phyloP scores from a whole-genome alignment of 257 asterid genomes.

The Salvia rosmarinus region DNA sequence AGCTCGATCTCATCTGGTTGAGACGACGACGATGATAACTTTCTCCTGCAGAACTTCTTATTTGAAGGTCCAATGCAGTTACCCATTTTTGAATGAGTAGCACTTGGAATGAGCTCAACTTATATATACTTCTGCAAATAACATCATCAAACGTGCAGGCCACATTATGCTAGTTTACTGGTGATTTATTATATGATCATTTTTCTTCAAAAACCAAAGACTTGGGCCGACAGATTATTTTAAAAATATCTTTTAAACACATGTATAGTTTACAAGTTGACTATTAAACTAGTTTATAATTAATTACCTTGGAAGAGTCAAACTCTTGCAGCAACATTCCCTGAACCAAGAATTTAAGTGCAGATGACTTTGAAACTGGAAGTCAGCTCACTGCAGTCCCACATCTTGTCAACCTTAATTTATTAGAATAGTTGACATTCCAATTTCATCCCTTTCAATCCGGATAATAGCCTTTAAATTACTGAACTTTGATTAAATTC shows the following conservation, averaged over 20 bases:
- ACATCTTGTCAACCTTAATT: conserved; percentile 7
- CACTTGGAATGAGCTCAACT: conserved; percentile 1
- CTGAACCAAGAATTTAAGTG: neutral
- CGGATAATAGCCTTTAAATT: too few species aligned
- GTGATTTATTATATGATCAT: neutral
- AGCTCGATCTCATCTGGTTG: neutral
- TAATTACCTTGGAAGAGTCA: conserved; percentile 25
- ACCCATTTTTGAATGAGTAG: conserved; percentile 37
- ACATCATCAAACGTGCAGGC: conserved; percentile 35
- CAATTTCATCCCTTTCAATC: too few species aligned
- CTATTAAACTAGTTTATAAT: conserved; percentile 20
- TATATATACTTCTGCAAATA: neutral
- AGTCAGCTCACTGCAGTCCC: conserved; percentile 25
- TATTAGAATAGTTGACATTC: conserved; percentile 2
- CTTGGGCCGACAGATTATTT: neutral
- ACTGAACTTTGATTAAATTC: too few species aligned
- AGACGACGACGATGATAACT: neutral
- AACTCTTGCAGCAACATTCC: conserved; percentile 20
- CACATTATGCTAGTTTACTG: neutral
- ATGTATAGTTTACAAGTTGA: conserved; percentile 17
- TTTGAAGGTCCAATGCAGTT: conserved; percentile 33
- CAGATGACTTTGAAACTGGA: conserved; percentile 13
- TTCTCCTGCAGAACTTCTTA: neutral
- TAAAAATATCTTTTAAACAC: neutral
- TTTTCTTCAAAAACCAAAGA: neutral